phyloP scores from a whole-genome alignment of 345 rosid species.

The Dimocarpus longan region DNA sequence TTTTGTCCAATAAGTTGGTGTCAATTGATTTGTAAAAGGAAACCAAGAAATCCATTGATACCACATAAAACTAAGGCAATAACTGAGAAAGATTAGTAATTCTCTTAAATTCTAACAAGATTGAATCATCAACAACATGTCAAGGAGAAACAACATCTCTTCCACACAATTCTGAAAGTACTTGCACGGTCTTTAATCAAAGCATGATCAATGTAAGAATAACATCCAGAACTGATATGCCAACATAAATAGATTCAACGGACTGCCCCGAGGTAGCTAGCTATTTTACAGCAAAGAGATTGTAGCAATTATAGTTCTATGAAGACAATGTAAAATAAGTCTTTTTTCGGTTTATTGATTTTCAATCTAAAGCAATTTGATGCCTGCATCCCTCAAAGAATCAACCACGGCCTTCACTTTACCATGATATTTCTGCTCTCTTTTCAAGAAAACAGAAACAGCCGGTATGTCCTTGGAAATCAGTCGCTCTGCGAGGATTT shows the following conservation, averaged over 20 bases:
- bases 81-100: too few relatives aligned
- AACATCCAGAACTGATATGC: neutral
- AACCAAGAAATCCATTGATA: neutral
- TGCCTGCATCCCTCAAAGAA: conserved; percentile 68
- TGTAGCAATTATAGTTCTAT: neutral
- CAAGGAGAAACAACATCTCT: too few relatives aligned
- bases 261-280: too few relatives aligned
- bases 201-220: neutral
- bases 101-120: too few relatives aligned
- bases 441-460: conserved; percentile 57
- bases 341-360: neutral
- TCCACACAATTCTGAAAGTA: neutral
- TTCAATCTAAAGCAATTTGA: conserved; percentile 53
- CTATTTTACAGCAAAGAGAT: neutral
- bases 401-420: conserved; percentile 87
- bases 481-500: conserved; percentile 71
- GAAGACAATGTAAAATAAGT: neutral
- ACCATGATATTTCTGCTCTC: conserved; percentile 83
- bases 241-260: neutral
- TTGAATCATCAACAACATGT: too few relatives aligned
- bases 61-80: neutral
- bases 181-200: neutral
- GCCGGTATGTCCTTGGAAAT: conserved; percentile 75
- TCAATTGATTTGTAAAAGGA: neutral
- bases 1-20: too few relatives aligned